Base-by-base conservation (phyloP, 2,329 filamentous ascomycete genomes). In the Phialophora tarda region DNA sequence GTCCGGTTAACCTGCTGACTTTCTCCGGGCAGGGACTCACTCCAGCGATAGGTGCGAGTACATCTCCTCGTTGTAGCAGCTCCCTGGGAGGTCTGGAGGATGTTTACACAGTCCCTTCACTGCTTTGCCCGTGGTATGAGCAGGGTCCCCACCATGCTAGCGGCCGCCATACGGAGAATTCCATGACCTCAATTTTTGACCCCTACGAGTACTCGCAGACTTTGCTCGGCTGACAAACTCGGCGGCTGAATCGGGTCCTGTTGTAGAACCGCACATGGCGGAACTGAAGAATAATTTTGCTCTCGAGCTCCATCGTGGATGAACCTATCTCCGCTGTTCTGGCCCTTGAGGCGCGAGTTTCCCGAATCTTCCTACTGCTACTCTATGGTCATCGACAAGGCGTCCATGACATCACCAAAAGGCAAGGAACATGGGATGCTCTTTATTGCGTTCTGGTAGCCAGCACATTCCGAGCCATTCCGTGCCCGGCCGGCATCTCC, bases 221-320 rank as follows among this genome's bases (percentile, higher is more conserved):
- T 53, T 53, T 53, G 48, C 48, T 28, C 48, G 48, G 21, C 26
- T 53, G 48, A 24, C 48, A 53, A 53, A 28, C 23, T 24, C 26
- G 48, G 48, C 48, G 48, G 48, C 48, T 53, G n/a, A 53, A 53
- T 26, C 48, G 48, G 48, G 48, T 26, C 21, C 48, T 26, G 48
- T 17, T 26, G 48, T 41, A 41, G 34, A 17, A 41, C 14, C 4
- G 34, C 14, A 12, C 14, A 17, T 4, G 2, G 38, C 38, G 38
- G 5, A n/a, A 44, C 8, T 2, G 17, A 44, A 8, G 38, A 44
- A 7, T n/a, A n/a, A 8, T 44, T 44, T n/a, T n/a, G 38, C 38
- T n/a, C 38, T 44, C 38, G 3, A 6, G 38, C 38, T 44, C 38
- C 38, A 44, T 44, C 14, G 17, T 44, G 38, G 17, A 44, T 44